Evolutionary conservation across 345 rosid genomes (phyloP).

Genomic region (Lepidium didymum): DNA sequence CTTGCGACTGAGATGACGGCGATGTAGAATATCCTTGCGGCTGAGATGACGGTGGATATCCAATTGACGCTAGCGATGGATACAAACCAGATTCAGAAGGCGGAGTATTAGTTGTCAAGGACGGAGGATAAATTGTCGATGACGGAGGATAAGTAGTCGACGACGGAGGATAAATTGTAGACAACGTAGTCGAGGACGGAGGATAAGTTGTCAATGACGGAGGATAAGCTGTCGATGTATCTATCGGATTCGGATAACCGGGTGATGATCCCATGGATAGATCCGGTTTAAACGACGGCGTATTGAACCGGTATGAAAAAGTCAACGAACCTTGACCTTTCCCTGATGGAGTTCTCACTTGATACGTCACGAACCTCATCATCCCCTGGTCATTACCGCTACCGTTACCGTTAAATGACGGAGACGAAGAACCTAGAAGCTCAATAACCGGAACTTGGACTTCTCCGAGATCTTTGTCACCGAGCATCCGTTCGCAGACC

Average conservation of each 20-base stretch:
- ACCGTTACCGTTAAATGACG: slow-evolving; percentile 13
- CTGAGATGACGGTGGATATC: slow-evolving; percentile 23
- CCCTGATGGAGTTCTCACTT: slow-evolving; percentile 60
- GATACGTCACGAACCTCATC: slow-evolving; percentile 48
- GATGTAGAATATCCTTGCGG: slow-evolving; percentile 10
- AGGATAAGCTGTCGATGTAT: not conserved
- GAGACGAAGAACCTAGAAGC: slow-evolving; percentile 25
- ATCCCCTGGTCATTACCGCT: slow-evolving; percentile 22
- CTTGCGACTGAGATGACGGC: slow-evolving; percentile 26
- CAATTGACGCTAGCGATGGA: slow-evolving; percentile 19
- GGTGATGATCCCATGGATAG: slow-evolving; percentile 13
- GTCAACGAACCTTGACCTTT: slow-evolving; percentile 60
- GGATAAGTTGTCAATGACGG: not conserved
- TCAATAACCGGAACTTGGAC: slow-evolving; percentile 71
- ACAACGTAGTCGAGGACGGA: not conserved
- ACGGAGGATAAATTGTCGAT: not conserved
- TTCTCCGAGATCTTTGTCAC: slow-evolving; percentile 63
- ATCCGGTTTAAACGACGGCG: slow-evolving; percentile 13
- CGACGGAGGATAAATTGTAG: too few species aligned
- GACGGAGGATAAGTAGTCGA: not conserved
- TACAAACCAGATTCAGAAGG: slow-evolving; percentile 3
- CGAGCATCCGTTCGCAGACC: slow-evolving; percentile 61
- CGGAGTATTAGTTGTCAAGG: slow-evolving; percentile 8
- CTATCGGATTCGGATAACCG: slow-evolving; percentile 14
- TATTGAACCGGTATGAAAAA: slow-evolving; percentile 57